A percentile compares a stretch with the other conserved stretches of the same genome.
phyloP scores from a whole-genome alignment of 345 rosid species.

The Eucalyptus cloeziana region DNA sequence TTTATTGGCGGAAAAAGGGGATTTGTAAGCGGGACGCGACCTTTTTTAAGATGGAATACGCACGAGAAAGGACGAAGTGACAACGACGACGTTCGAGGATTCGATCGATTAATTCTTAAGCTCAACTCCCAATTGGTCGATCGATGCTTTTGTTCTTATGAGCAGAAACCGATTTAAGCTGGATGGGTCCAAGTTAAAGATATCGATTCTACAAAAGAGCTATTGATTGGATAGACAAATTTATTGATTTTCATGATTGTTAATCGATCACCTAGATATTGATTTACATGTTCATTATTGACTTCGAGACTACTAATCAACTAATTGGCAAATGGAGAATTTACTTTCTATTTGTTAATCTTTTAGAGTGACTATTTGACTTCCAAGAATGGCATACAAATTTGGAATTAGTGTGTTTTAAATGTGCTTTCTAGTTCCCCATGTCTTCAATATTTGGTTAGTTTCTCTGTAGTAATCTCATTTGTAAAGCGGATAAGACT shows the following conservation, averaged over 20 bases:
- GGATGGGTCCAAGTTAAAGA: neutral
- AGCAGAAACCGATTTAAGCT: neutral
- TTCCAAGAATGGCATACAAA: neutral
- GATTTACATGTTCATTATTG: too few species aligned
- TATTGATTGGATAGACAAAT: rapidly evolving
- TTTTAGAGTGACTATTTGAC: neutral
- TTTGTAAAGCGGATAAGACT: neutral
- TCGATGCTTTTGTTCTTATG: too few species aligned
- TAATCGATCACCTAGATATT: too few species aligned
- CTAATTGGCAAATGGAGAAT: too few species aligned
- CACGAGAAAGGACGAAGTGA: neutral
- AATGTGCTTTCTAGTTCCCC: neutral
- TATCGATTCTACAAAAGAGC: rapidly evolving
- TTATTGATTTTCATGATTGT: too few species aligned
- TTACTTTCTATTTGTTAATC: too few species aligned
- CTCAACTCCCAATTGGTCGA: too few species aligned
- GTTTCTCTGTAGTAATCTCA: neutral
- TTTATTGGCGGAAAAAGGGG: rapidly evolving
- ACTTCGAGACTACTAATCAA: too few species aligned
- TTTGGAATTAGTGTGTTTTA: neutral
- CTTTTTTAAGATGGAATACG: rapidly evolving
- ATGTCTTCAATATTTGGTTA: too few species aligned
- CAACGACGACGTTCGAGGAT: neutral
- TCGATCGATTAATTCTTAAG: too few species aligned
- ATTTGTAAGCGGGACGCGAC: neutral